Conservation (phyloP, 2,329 filamentous ascomycete species). For the Coleophoma cylindrospora region DNA sequence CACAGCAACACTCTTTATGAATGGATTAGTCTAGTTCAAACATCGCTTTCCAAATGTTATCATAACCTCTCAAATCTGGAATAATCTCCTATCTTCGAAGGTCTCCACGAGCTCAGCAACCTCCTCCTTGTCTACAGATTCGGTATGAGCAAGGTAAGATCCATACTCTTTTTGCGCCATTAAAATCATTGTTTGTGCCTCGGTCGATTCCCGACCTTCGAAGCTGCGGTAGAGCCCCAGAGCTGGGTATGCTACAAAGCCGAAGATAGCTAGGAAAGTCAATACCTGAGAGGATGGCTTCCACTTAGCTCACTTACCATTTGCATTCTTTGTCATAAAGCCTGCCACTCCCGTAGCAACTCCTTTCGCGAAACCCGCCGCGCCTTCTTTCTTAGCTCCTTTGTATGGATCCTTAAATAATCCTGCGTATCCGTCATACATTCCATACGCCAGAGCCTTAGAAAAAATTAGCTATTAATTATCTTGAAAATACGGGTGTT, state of each 20-base stretch:
- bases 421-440: conserved; percentile 6
- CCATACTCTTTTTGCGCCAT: conserved; percentile 4
- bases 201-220: conserved; percentile 2
- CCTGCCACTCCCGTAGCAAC: conserved; percentile 10
- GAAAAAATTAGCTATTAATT: not conserved
- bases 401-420: conserved; percentile 11
- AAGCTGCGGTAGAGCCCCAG: conserved; percentile 6
- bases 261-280: conserved; percentile 1
- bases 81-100: too few relatives aligned
- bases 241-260: conserved; percentile 7
- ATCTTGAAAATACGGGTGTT: not conserved
- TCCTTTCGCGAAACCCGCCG: conserved; percentile 9
- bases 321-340: conserved; percentile 7
- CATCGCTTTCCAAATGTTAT: too few relatives aligned
- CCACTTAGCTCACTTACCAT: conserved; percentile 1
- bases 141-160: not conserved
- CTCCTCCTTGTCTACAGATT: not conserved
- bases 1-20: too few relatives aligned
- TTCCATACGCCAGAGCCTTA: conserved; percentile 3
- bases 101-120: not conserved
- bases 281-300: not conserved
- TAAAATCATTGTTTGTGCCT: conserved; percentile 6
- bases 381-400: conserved; percentile 10
- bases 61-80: too few relatives aligned
- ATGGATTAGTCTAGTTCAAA: too few relatives aligned